Conservation (phyloP, 2,329 filamentous ascomycete species). For the Cladosporium sphaerospermum region DNA sequence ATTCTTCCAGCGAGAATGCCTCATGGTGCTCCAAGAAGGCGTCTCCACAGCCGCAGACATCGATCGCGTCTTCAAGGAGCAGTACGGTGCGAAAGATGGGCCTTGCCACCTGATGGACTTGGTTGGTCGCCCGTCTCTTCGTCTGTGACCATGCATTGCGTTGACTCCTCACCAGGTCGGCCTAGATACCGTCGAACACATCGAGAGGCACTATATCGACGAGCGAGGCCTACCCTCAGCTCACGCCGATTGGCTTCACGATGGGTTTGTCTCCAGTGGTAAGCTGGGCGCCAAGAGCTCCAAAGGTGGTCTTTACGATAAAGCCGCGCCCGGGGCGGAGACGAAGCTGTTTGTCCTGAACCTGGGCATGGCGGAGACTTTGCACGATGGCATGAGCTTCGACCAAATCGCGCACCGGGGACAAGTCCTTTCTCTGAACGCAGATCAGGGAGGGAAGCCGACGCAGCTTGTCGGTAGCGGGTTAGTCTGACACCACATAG, state of each 20-base stretch:
- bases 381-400: too few relatives aligned
- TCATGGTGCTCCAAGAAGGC: constrained; percentile 31
- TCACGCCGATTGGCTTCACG: too few relatives aligned
- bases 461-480: too few relatives aligned
- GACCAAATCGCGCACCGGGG: too few relatives aligned
- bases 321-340: too few relatives aligned
- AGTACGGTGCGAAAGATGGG: too few relatives aligned
- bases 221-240: constrained; percentile 40
- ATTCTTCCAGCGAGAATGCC: too few relatives aligned
- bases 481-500: too few relatives aligned
- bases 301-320: constrained; percentile 15
- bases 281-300: constrained; percentile 37
- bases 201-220: constrained; percentile 48
- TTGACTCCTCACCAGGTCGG: constrained; percentile 32
- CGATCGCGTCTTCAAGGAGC: constrained; percentile 42
- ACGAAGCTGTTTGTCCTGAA: too few relatives aligned
- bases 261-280: constrained; percentile 21
- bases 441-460: too few relatives aligned
- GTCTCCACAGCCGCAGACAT: constrained; percentile 45
- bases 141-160: not conserved
- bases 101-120: constrained; percentile 4
- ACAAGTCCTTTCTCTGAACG: too few relatives aligned
- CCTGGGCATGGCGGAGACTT: too few relatives aligned
- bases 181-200: constrained; percentile 48
- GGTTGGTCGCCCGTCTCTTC: not conserved